Base-by-base conservation (phyloP, 2,329 filamentous ascomycete genomes). In the Penicillium crustosum region DNA sequence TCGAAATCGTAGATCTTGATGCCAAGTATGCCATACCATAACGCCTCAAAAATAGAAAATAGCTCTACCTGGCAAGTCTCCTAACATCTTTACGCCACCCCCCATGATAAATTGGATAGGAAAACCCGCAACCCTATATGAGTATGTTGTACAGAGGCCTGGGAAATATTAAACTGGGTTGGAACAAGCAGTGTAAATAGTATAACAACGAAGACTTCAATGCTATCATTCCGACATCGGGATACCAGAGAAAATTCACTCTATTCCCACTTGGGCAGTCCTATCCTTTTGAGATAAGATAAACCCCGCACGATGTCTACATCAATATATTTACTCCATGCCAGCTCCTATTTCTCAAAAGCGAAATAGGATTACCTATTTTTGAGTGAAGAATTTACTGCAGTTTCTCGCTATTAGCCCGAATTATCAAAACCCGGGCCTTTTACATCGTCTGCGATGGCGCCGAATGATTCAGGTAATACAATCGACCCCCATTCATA, bases 281-380 rank as follows among this genome's bases (percentile, higher is more conserved):
- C 21, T 50, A 56, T 21, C 58, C 58, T 41, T 41, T 42, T 39
- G 15, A 42, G 50, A 60, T 57, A 61, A 62, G 57, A 62, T 56
- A 56, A 54, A 64, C 64, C 64, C 64, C 64, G 64, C 64, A 62
- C 56, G 17, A 45, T 31, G 12, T 12, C 19, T 36, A 23, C 5
- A n/a, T 35, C 21, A 9, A 36, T 48, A 23, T 12, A 36, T 42
- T 2, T 23, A 27, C 7, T 27, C 4, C 2, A 10, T 27, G 23
- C 8, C 27, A 36, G 45, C 12, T 50, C 6, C 1, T n/a, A 17
- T 55, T 25, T 48, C 45, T 25, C 12, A 21, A 31, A 21, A 6
- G 9, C 5, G n/a, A 13, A 27, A 15, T n/a, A 10, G 7, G 2
- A 5, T 23, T 12, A 3, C 6, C n/a, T 23, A n/a, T 4, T 25